These are phyloP conservation scores for Apocynum venetum DNA, from an alignment of 257 asterid species.

Conservation along the genomic window DNA sequence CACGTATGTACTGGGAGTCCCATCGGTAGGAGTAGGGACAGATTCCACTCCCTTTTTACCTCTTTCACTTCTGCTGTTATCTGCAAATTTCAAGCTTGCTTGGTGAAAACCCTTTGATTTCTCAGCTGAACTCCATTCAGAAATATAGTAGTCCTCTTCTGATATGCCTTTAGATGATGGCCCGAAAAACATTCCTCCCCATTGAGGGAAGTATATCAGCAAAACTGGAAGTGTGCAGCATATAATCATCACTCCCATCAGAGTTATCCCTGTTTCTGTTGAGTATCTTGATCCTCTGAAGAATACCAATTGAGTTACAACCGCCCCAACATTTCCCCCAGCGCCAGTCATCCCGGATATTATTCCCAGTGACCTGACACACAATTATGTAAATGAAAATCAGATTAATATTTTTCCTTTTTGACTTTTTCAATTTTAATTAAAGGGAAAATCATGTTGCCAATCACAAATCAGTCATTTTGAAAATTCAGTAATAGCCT, in stretches of 20 bases:
- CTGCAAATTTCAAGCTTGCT: constrained; percentile 71
- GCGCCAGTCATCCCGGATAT: constrained; percentile 86
- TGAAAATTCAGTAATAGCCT: no score
- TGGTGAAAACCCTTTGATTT: constrained; percentile 49
- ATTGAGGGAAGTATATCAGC: constrained; percentile 74
- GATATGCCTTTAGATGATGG: constrained; percentile 50
- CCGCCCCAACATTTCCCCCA: constrained; percentile 82
- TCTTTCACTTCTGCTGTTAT: constrained; percentile 61
- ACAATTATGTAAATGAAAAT: background rate
- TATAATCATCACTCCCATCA: constrained; percentile 83
- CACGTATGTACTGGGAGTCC: constrained; percentile 18
- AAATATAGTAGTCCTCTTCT: constrained; percentile 78
- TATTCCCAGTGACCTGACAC: constrained; percentile 63
- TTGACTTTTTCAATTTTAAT: background rate
- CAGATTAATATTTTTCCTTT: no score
- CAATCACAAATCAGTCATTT: no score
- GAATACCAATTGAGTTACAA: constrained; percentile 69
- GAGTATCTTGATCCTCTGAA: constrained; percentile 66
- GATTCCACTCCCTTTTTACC: constrained; percentile 34
- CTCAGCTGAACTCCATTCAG: constrained; percentile 66
- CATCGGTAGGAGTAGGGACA: constrained; percentile 25
- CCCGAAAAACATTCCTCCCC: constrained; percentile 85
- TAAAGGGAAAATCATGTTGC: no score
- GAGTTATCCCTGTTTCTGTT: constrained; percentile 62
- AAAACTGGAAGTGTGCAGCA: constrained; percentile 47